These are phyloP conservation scores for Alternaria viburni DNA, from an alignment of 2,329 filamentous ascomycete species.

Conservation along the genomic window DNA sequence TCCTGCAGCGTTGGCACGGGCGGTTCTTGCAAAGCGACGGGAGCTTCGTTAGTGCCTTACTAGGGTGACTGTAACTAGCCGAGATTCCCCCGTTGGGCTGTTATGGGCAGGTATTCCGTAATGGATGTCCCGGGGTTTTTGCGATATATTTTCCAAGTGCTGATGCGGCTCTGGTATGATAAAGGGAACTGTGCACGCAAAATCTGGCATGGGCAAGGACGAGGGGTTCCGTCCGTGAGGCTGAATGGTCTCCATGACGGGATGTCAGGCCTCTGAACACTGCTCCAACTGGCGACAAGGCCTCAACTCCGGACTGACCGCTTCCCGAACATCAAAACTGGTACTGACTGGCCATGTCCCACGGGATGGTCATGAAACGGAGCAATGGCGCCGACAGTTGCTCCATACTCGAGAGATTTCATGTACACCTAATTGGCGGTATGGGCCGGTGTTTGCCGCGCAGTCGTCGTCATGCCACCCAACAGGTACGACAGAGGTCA, in stretches of 20 bases:
- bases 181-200: slow-evolving; percentile 4
- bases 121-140: slow-evolving; percentile 5
- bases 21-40: slow-evolving; percentile 30
- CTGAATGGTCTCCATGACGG: background rate
- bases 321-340: slow-evolving; percentile 5
- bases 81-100: slow-evolving; percentile 36
- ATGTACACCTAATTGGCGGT: slow-evolving; percentile 11
- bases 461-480: slow-evolving; percentile 20
- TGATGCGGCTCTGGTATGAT: slow-evolving; percentile 2
- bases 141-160: slow-evolving; percentile 9
- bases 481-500: slow-evolving; percentile 10
- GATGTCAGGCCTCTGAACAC: background rate
- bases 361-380: slow-evolving; percentile 10
- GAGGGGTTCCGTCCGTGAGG: background rate
- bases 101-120: slow-evolving; percentile 32
- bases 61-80: slow-evolving; percentile 27
- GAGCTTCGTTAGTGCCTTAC: slow-evolving; percentile 23
- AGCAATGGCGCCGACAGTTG: slow-evolving; percentile 18
- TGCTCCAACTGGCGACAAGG: slow-evolving; percentile 3
- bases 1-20: slow-evolving; percentile 35
- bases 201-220: background rate
- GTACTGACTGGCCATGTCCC: slow-evolving; percentile 16
- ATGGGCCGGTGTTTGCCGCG: slow-evolving; percentile 11
- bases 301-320: slow-evolving; percentile 19
- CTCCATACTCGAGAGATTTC: slow-evolving; percentile 6